Base-by-base conservation (phyloP, 345 rosid genomes). In the Pistacia vera region DNA sequence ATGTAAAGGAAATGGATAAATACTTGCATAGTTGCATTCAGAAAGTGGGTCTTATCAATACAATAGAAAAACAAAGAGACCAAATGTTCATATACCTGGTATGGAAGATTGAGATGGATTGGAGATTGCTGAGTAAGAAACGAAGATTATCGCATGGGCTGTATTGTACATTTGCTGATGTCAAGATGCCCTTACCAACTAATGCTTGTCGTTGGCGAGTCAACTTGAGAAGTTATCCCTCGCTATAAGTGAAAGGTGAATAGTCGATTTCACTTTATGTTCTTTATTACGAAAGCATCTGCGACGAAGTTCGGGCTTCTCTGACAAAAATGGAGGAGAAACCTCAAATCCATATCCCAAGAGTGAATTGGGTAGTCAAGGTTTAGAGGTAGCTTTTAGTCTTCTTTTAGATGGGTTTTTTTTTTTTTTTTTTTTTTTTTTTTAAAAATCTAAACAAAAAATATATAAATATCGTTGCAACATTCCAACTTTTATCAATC, bases 311-410 rank as follows among this genome's bases (percentile, higher is more conserved):
- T n/a, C 36, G 20, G 20, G 2, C 28, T 9, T 13, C 52, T 70
- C 4, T 11, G 18, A 36, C 44, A 76, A 56, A 54, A 20, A 73
- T 73, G 81, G 79, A 77, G 72, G 70, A 63, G 58, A 59, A 74
- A 51, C 69, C 65, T 18, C 28, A 36, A n/a, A 65, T 73, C 59
- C 73, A 70, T 30, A 52, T 81, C 28, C 79, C 82, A 11, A 64
- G 62, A 41, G 84, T 83, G 75, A 86, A 79, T 76, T 81, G 57
- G 89, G 89, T 0, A 75, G 75, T 63, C 81, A 83, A 20, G 89
- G 83, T 5, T 54, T 81, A 62, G 83, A 83, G 86, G 83, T 78
- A 75, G 46, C 36, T 68, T 51, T 25, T 25, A 65, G 49, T 65
- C 52, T 16, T 14, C 18, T 46, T n/a, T 65, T 38, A 65, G 22